Percentiles rank a stretch among this genome's conserved stretches.
Evolutionary conservation across 768 basidiomycete species (phyloP).

Genomic region (Hortiboletus campestris): DNA sequence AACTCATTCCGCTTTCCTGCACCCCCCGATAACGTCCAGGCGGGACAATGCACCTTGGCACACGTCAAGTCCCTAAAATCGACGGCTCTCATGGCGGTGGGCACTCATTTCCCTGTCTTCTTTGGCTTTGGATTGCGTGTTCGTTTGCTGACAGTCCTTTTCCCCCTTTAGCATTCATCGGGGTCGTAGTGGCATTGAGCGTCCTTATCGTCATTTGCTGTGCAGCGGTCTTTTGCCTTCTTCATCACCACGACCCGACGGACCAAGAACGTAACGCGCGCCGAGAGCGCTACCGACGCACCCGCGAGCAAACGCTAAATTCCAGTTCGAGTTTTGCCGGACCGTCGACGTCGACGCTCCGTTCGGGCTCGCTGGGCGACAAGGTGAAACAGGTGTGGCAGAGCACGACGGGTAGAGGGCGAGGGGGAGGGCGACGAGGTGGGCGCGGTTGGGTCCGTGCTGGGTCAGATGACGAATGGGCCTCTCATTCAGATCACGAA

Average conservation of each 20-base stretch:
- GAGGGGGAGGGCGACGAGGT: constrained; percentile 17
- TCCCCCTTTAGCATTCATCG: constrained; percentile 52
- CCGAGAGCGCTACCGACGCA: constrained; percentile 30
- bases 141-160: not conserved
- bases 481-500: constrained; percentile 28
- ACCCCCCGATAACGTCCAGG: not conserved
- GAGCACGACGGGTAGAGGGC: constrained; percentile 4
- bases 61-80: constrained; percentile 45
- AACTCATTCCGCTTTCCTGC: not conserved
- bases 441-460: constrained; percentile 52
- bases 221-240: constrained; percentile 53
- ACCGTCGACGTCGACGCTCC: constrained; percentile 13
- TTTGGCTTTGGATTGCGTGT: not conserved
- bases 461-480: constrained; percentile 49
- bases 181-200: constrained; percentile 52
- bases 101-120: constrained; percentile 4
- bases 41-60: not conserved
- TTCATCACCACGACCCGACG: constrained; percentile 47
- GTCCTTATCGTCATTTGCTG: constrained; percentile 53
- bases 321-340: constrained; percentile 10
- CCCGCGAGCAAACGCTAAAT: constrained; percentile 21
- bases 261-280: constrained; percentile 39
- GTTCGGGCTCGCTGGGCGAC: constrained; percentile 23
- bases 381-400: constrained; percentile 29
- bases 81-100: constrained; percentile 50